A percentile compares a stretch with the other conserved stretches of the same genome.
Evolutionary conservation across 2,329 filamentous ascomycete species (phyloP).

Genomic region (Pestalotiopsis sp.): DNA sequence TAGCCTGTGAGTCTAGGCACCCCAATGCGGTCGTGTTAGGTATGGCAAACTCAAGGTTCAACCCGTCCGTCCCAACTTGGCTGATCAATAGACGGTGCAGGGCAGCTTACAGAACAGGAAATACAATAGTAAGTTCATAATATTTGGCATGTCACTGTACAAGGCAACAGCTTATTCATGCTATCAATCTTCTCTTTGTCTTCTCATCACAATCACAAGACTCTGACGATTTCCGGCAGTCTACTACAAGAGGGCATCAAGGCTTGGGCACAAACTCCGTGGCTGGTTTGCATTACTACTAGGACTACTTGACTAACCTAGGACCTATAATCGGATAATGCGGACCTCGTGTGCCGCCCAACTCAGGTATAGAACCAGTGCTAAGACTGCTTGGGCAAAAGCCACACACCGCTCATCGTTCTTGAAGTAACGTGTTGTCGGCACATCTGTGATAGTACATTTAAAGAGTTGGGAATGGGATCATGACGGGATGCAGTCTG

Average conservation of each 20-base stretch:
- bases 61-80: background rate
- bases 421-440: background rate
- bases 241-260: no score
- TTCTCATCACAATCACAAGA: no score
- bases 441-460: background rate
- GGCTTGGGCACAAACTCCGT: no score
- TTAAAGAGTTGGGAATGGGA: background rate
- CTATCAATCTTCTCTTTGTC: no score
- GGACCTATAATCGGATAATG: background rate
- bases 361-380: background rate
- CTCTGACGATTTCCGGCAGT: no score
- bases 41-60: background rate
- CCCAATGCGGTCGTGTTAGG: background rate
- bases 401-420: background rate
- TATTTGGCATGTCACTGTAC: no score
- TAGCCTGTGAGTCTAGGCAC: background rate
- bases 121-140: no score
- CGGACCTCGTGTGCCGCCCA: background rate
- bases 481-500: background rate
- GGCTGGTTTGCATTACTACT: no score
- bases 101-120: no score
- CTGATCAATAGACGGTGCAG: no score
- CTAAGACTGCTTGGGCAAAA: background rate
- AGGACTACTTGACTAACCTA: background rate
- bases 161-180: no score